A percentile compares a stretch with the other conserved stretches of the same genome.
Evolutionary conservation across 352 stramenopile species (phyloP).

Genomic region (Saprolegnia diclina): DNA sequence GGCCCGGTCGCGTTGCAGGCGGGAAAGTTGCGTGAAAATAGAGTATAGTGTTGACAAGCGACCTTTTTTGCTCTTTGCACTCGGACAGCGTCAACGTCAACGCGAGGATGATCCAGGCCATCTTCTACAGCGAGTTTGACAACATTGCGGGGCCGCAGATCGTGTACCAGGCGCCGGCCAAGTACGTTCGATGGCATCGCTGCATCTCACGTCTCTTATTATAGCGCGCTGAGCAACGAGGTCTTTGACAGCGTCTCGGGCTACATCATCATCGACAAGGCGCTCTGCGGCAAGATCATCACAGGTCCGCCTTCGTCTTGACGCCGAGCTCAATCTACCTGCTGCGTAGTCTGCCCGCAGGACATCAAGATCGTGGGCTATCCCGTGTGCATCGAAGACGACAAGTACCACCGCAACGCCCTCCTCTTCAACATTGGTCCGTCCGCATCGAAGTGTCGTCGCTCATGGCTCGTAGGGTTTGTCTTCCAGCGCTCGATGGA

Average conservation of each 20-base stretch:
- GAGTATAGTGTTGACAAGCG: no score
- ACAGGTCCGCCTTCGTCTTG: slow-evolving; percentile 36
- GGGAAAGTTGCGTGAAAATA: no score
- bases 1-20: no score
- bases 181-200: slow-evolving; percentile 37
- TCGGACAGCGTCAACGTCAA: no score
- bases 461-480: slow-evolving; percentile 44
- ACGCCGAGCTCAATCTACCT: not conserved
- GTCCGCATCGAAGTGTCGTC: not conserved
- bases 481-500: slow-evolving; percentile 76
- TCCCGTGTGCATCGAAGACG: slow-evolving; percentile 81
- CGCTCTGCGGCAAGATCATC: slow-evolving; percentile 83
- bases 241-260: slow-evolving; percentile 81
- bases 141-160: slow-evolving; percentile 87
- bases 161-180: slow-evolving; percentile 77
- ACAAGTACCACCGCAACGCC: slow-evolving; percentile 87
- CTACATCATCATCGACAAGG: slow-evolving; percentile 88
- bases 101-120: slow-evolving; percentile 62
- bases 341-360: slow-evolving; percentile 52
- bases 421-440: slow-evolving; percentile 84
- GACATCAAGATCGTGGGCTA: slow-evolving; percentile 84
- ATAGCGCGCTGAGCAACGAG: slow-evolving; percentile 72
- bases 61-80: no score
- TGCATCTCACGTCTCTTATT: not conserved
- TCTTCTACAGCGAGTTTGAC: slow-evolving; percentile 92